Conservation (phyloP, 148 eudicot species). For the Simmondsia chinensis region DNA sequence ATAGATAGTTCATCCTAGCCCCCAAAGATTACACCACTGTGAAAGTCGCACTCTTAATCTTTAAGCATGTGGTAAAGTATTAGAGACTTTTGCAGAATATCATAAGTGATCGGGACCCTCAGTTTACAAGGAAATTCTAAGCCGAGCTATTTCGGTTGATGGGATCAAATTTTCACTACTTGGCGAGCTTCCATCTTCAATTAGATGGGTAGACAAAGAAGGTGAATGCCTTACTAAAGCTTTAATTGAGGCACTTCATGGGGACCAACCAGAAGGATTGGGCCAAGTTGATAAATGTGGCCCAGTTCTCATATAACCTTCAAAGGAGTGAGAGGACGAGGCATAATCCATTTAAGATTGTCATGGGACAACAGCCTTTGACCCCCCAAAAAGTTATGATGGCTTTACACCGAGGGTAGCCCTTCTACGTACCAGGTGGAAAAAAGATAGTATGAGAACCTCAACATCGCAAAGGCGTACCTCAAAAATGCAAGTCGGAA, state of each 20-base stretch:
- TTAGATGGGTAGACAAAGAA: neutral
- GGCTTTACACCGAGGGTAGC: neutral
- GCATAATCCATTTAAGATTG: neutral
- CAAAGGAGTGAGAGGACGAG: neutral
- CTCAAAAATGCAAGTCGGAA: too few species aligned
- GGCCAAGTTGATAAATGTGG: neutral
- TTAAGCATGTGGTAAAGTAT: too few species aligned
- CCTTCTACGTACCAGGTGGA: neutral
- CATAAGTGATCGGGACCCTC: neutral
- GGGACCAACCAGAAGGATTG: too few species aligned
- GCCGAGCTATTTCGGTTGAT: neutral
- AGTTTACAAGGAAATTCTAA: neutral
- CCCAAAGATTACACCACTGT: too few species aligned
- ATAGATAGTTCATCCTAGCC: too few species aligned
- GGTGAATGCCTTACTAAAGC: neutral
- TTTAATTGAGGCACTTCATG: too few species aligned
- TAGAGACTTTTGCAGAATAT: too few species aligned
- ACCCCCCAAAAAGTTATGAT: too few species aligned
- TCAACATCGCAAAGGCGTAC: neutral
- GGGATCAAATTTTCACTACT: neutral
- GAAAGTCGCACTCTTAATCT: too few species aligned
- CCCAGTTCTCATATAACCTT: conserved; percentile 2
- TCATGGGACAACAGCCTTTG: too few species aligned
- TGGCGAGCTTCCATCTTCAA: neutral
- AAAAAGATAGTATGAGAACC: too few species aligned